Evolutionary conservation across 257 asterid genomes (phyloP), one percentile per base, ranked within the genome.

Genomic region (Ilex aquifolium): DNA sequence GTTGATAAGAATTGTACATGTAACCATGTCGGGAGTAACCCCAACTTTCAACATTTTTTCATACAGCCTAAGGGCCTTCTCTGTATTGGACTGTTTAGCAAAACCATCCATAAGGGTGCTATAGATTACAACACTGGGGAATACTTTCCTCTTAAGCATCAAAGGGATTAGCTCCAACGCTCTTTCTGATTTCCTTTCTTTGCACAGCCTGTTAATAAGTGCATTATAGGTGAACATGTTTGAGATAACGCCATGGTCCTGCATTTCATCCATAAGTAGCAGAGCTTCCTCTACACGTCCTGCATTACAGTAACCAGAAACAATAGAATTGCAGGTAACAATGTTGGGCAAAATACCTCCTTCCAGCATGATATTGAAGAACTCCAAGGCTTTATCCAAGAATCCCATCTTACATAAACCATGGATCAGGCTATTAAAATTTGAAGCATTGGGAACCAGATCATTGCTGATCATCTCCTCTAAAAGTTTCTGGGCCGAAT

Each of bases 131-230:
- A 82, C 72, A 67, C 58, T 75, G 21, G 90, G 92, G 46, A 76
- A 62, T 59, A 68, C 31, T 54, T 75, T 63, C 53, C 62, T 69
- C 67, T 80, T 81, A 56, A 85, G 85, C 90, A 88, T 79, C 29
- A 69, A 30, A 1, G 88, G 85, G 31, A 83, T 70, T 32, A 88
- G 75, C 80, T 77, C 87, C 63, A 83, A 44, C 3, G 88, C 88
- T 58, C 57, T 76, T 64, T 68, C 80, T 31, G 83, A 44, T 31
- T 79, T 67, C 31, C 69, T 62, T 50, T 71, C 83, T 70, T 78
- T 73, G 70, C 93, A 85, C 31, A 85, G 66, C 60, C 76, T 58
- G 66, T 72, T 61, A 36, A 80, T 67, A 52, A 82, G 55, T 9
- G 56, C 15, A 67, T 77, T 69, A 65, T 71, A 82, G 13, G 82